A percentile compares a stretch with the other conserved stretches of the same genome.
Evolutionary conservation across 768 basidiomycete genomes (phyloP).

Genomic region (Panaeolus cyanescens): DNA sequence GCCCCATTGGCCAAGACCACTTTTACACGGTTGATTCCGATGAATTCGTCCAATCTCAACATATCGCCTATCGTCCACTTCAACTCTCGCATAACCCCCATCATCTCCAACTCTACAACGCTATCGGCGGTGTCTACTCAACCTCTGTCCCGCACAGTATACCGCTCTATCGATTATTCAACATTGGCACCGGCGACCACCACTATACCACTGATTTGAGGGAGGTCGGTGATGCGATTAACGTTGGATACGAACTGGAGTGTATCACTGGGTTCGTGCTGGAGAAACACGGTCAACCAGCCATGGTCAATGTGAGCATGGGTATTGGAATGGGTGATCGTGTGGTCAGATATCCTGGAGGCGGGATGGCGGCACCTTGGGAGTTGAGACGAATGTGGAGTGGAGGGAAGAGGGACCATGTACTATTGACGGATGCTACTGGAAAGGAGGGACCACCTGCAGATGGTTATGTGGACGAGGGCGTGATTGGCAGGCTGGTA

Average conservation of each 20-base stretch:
- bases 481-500: neutral
- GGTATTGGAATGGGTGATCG: neutral
- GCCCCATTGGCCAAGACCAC: neutral
- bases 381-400: neutral
- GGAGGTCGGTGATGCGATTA: neutral
- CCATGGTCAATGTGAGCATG: neutral
- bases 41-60: neutral
- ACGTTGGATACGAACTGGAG: neutral
- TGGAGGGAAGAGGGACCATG: neutral
- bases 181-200: neutral
- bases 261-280: neutral
- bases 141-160: neutral
- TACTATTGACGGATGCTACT: neutral
- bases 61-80: neutral
- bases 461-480: neutral
- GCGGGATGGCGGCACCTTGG: neutral
- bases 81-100: neutral
- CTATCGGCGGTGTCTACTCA: neutral
- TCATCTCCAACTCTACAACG: neutral
- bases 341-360: neutral
- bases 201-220: neutral
- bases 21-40: neutral
- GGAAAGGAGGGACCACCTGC: neutral
- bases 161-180: neutral
- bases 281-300: neutral